Evolutionary conservation across 306 rosid species (phyloP).

Genomic region (Cajanus cajan): DNA sequence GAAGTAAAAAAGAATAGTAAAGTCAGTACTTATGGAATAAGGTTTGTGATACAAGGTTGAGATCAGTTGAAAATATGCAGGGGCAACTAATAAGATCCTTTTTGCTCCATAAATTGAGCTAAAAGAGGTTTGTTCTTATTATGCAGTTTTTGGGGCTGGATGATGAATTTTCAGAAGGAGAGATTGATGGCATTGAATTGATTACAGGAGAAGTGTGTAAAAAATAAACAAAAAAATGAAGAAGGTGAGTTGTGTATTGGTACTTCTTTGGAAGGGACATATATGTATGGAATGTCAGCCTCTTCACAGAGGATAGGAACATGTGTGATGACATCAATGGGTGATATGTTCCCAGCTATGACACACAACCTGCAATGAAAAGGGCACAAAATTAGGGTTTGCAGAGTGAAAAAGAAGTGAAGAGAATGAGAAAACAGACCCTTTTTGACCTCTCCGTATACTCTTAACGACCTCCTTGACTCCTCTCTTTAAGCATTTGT

Average conservation of each 20-base stretch:
- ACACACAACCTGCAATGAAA: constrained; percentile 69
- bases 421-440: constrained; percentile 39
- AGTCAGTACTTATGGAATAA: neutral
- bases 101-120: neutral
- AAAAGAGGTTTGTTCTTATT: neutral
- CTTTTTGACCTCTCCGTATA: constrained; percentile 85
- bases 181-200: neutral
- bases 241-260: neutral
- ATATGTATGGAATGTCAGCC: constrained; percentile 70
- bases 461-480: constrained; percentile 96
- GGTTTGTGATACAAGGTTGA: neutral
- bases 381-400: neutral
- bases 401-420: neutral
- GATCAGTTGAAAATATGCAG: neutral
- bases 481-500: constrained; percentile 92
- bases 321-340: constrained; percentile 93
- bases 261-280: constrained; percentile 88
- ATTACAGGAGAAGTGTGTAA: neutral
- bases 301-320: constrained; percentile 92
- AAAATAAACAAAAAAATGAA: neutral
- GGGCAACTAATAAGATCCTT: neutral
- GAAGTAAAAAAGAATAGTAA: neutral
- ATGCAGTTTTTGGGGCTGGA: neutral
- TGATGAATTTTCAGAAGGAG: neutral
- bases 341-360: constrained; percentile 91